Base-by-base conservation (phyloP, 352 stramenopile species). In the Phytopythium sindhum region DNA sequence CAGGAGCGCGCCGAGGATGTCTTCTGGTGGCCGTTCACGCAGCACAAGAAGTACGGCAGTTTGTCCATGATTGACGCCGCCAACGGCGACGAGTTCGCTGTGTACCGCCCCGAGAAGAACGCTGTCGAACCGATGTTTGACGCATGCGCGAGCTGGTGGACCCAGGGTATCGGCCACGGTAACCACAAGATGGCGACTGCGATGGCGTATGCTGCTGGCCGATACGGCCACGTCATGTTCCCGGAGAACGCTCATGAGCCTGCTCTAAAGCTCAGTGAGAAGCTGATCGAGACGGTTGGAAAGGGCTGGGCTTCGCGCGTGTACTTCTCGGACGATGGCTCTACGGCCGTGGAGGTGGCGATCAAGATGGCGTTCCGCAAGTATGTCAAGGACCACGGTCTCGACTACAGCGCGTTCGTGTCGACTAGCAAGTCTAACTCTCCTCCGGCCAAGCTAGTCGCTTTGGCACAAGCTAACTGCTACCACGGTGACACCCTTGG, bases 21-120 rank as follows among this genome's bases (percentile, higher is more conserved):
- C 12, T 93, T 97, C 58, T 98, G 93, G 93, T 98, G 91, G 88
- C 93, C 93, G 11, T 97, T 97, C 74, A 98, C 91, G 19, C 90
- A 98, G 69, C 90, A 98, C 78, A 89, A 91, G 72, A 88, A 85
- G 58, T 82, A 84, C 70, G 84, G 82, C 23, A 60, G 87, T 8
- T 68, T 97, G 24, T 90, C 84, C 4, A 68, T 97, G 31, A 91
- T 98, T 53, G 91, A 98, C 64, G 96, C 89, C 19, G 92, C 92
- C 4, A 85, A 95, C 62, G 90, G 91, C 28, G 88, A 98, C 60
- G 80, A 96, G 63, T 97, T 94, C 60, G 82, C 70, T 52, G 73
- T 77, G 15, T 85, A 81, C 39, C 80, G 80, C 19, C 62, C 65
- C 7, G 66, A 80, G 24, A 87, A 48, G 52, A 86, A 84, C 51